Evolutionary conservation across 257 asterid genomes (phyloP), one percentile per base, ranked within the genome.

Genomic region (Cruciata laevipes): DNA sequence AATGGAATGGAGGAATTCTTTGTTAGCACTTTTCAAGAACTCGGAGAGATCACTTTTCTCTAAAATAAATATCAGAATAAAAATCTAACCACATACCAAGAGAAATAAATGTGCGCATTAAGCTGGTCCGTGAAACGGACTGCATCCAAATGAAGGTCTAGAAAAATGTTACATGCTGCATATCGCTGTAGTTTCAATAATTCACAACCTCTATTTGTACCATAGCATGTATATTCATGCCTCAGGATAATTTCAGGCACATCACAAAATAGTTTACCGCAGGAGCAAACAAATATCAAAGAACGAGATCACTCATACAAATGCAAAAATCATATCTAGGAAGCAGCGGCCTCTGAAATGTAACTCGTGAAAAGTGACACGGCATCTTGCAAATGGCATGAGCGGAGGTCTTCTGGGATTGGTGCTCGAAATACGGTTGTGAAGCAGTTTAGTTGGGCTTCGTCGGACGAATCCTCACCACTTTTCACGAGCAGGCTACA

Each of bases 401-500:
- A 78, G 5, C 90, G 91, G 14, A 82, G 80, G 75, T 88, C 95
- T 75, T 90, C 93, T 1, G 99, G 86, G 59, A 94, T 35, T 21
- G 97, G 55, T 27, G 88, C 94, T 66, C 74, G 79, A 68, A 84
- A 90, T 69, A 86, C 81, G 24, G 96, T 77, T 63, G 80, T 71
- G 14, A 83, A 94, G 81, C 96, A 86, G 72, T 78, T 84, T 51
- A 86, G 77, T 73, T 88, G 97, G 55, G 49, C 81, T 74, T 94
- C 96, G 11, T 76, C 72, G 6, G 83, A 53, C 5, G 82, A 73
- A 40, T 82, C 16, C 55, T 47, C 55, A 17, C 55, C 55, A 7
- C 55, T 47, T 47, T 47, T 47, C 64, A 94, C 81, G 40, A 90
- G 96, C 77, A 86, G 73, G 67, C 75, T 82, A 76, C 85, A 82